phyloP scores from a whole-genome alignment of 2,329 filamentous ascomycete genomes.

The Colletotrichum liriopes region DNA sequence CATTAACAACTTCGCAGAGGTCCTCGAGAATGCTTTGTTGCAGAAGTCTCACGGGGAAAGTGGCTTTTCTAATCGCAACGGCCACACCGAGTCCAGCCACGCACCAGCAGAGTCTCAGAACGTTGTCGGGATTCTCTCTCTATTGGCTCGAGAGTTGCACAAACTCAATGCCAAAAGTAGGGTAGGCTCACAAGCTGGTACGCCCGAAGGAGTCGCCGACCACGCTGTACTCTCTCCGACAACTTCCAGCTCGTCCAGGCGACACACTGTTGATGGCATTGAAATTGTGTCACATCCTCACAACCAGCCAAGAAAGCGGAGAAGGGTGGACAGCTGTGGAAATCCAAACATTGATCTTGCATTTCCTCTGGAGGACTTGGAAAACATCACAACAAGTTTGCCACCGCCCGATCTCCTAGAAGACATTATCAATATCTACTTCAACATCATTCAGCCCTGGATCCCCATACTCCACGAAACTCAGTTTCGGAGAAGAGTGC shows the following conservation, averaged over 20 bases:
- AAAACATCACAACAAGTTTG: slow-evolving; percentile 48
- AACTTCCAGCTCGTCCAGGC: slow-evolving; percentile 29
- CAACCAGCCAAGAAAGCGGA: slow-evolving; percentile 41
- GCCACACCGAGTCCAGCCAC: slow-evolving; percentile 5
- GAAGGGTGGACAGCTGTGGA: slow-evolving; percentile 46
- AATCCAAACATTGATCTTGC: slow-evolving; percentile 45
- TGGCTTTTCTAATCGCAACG: background rate
- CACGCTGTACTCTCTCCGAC: slow-evolving; percentile 30
- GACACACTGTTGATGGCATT: slow-evolving; percentile 18
- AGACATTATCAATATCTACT: slow-evolving; percentile 50
- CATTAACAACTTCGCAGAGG: slow-evolving; percentile 23
- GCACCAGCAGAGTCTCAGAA: slow-evolving; percentile 28
- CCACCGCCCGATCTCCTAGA: slow-evolving; percentile 43
- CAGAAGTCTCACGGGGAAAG: slow-evolving; percentile 25
- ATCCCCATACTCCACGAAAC: slow-evolving; percentile 56
- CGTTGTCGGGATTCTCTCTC: slow-evolving; percentile 44
- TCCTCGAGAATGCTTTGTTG: slow-evolving; percentile 40
- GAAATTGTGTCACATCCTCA: slow-evolving; percentile 33
- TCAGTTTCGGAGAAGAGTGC: slow-evolving; percentile 48
- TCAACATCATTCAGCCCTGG: slow-evolving; percentile 58
- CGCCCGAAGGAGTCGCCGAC: slow-evolving; percentile 18
- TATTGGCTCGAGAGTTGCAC: slow-evolving; percentile 45
- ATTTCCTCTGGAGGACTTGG: slow-evolving; percentile 44
- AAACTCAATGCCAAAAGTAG: slow-evolving; percentile 39
- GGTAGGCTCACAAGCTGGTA: background rate